Conservation (phyloP, 495 filamentous ascomycete species). For the Poronia punctata region DNA sequence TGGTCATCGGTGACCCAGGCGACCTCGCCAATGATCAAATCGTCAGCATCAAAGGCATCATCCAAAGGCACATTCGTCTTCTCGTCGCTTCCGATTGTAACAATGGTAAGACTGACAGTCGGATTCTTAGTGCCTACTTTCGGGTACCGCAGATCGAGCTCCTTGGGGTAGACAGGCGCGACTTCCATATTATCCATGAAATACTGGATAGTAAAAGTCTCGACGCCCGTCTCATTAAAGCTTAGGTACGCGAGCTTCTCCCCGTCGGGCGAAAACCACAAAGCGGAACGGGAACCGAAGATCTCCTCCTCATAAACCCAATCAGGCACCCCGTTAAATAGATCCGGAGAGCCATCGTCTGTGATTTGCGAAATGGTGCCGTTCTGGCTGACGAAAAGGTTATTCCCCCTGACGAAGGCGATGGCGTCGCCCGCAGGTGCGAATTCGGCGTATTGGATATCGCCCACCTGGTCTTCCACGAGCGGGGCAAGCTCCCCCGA, state of each 20-base stretch:
- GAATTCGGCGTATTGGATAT: slow-evolving; percentile 52
- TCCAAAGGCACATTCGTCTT: slow-evolving; percentile 29
- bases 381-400: slow-evolving; percentile 47
- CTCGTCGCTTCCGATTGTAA: slow-evolving; percentile 32
- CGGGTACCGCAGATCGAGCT: slow-evolving; percentile 48
- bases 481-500: slow-evolving; percentile 38
- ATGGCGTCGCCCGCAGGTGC: slow-evolving; percentile 40
- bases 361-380: slow-evolving; percentile 45
- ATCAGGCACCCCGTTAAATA: slow-evolving; percentile 54
- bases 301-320: slow-evolving; percentile 62
- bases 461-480: slow-evolving; percentile 39
- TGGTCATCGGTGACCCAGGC: slow-evolving; percentile 50
- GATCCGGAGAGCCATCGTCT: slow-evolving; percentile 43
- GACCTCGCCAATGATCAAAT: slow-evolving; percentile 50
- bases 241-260: slow-evolving; percentile 49
- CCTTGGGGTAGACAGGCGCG: slow-evolving; percentile 44
- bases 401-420: slow-evolving; percentile 51
- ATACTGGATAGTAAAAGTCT: slow-evolving; percentile 51
- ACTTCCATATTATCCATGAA: slow-evolving; percentile 43
- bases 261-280: slow-evolving; percentile 55
- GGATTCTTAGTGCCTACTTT: slow-evolving; percentile 54
- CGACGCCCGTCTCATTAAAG: slow-evolving; percentile 53
- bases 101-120: slow-evolving; percentile 43
- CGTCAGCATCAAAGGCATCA: slow-evolving; percentile 38
- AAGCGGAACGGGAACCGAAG: slow-evolving; percentile 37